Evolutionary conservation across 1,284 basidiomycete genomes (phyloP).

Genomic region (Peniophora sp.): DNA sequence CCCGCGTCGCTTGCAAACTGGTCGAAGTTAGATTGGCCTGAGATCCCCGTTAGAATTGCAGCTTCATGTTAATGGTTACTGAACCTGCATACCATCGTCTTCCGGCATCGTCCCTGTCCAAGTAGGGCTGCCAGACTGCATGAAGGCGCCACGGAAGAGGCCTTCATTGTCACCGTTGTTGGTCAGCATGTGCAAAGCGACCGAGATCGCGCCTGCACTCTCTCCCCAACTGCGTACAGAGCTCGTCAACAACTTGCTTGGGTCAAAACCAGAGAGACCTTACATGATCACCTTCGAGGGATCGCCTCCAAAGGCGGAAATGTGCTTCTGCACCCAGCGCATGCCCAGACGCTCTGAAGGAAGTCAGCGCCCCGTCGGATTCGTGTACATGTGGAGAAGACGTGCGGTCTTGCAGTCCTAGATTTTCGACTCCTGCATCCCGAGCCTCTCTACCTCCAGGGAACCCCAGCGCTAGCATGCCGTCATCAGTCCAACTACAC

Average conservation of each 20-base stretch:
- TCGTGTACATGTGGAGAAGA: background rate
- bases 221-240: conserved; percentile 34
- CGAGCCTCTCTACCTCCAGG: conserved; percentile 41
- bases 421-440: conserved; percentile 42
- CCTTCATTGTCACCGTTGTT: conserved; percentile 23
- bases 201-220: conserved; percentile 31
- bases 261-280: conserved; percentile 9
- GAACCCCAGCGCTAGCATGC: conserved; percentile 35
- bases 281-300: conserved; percentile 51
- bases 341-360: conserved; percentile 44
- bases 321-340: conserved; percentile 61
- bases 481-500: no score
- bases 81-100: background rate
- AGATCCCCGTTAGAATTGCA: no score
- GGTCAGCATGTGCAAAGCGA: conserved; percentile 21
- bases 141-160: conserved; percentile 26
- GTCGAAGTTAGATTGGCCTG: conserved; percentile 1
- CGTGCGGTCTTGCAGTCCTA: conserved; percentile 48
- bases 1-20: background rate
- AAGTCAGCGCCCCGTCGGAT: background rate
- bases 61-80: background rate
- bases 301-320: conserved; percentile 56
- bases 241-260: background rate
- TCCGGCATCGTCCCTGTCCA: conserved; percentile 13
- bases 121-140: conserved; percentile 27